A percentile compares a stretch with the other conserved stretches of the same genome.
Conservation (phyloP, 2,329 filamentous ascomycete genomes). For the Salinomyces thailandicus region DNA sequence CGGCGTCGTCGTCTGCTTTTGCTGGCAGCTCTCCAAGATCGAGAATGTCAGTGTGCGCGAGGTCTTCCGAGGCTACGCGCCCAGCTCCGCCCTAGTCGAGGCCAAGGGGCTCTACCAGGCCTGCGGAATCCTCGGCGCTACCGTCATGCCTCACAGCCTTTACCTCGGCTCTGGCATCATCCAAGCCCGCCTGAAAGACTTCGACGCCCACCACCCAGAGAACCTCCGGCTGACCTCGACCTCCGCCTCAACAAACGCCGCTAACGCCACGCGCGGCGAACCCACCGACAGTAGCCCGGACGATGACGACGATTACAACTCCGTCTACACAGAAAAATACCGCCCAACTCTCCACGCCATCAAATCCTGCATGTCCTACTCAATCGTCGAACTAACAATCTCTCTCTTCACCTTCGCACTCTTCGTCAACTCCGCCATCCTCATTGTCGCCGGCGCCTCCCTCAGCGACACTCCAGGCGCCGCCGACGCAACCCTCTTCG, state of each 20-base stretch:
- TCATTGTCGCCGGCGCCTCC: constrained; percentile 55
- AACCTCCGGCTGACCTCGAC: constrained; percentile 16
- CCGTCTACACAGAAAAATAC: constrained; percentile 22
- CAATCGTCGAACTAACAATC: constrained; percentile 30
- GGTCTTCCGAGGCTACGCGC: constrained; percentile 56
- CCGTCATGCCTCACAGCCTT: constrained; percentile 60
- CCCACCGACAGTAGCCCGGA: background rate
- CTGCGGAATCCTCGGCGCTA: constrained; percentile 67
- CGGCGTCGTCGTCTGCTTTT: constrained; percentile 61
- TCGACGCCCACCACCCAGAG: constrained; percentile 49
- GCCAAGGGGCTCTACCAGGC: constrained; percentile 55
- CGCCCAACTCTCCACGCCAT: constrained; percentile 31
- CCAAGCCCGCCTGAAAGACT: constrained; percentile 55
- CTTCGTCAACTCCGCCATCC: constrained; percentile 34
- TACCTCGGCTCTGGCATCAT: constrained; percentile 61
- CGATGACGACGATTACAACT: constrained; percentile 18
- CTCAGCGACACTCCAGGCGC: constrained; percentile 53
- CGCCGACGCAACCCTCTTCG: constrained; percentile 65
- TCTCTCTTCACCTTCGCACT: constrained; percentile 34
- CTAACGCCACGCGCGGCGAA: background rate
- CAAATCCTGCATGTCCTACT: constrained; percentile 30
- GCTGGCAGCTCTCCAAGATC: constrained; percentile 57
- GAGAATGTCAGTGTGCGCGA: constrained; percentile 44
- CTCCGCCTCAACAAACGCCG: background rate
- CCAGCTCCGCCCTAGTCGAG: constrained; percentile 49